A percentile compares a stretch with the other conserved stretches of the same genome.
Conservation (phyloP, 179 eudicot genomes). For the Beta macrorhiza region DNA sequence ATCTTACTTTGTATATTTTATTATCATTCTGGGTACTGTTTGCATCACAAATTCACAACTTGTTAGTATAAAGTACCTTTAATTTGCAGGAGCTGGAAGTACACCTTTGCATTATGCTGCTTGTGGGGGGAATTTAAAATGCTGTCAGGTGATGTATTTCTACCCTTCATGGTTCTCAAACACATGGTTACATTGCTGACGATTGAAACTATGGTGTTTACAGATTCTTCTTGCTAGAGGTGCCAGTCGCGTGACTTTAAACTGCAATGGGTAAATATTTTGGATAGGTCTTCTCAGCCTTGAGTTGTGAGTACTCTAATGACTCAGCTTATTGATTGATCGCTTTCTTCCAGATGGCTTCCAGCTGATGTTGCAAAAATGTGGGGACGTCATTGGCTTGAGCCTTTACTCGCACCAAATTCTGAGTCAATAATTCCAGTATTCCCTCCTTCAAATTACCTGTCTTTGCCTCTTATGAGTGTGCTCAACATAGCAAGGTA, state of each 20-base stretch:
- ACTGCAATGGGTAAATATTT: slow-evolving; percentile 79
- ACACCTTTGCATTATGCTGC: slow-evolving; percentile 99
- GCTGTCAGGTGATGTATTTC: slow-evolving; percentile 69
- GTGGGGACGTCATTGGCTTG: slow-evolving; percentile 99
- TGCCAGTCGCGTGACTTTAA: slow-evolving; percentile 74
- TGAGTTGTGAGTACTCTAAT: background rate
- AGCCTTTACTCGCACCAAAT: slow-evolving; percentile 68
- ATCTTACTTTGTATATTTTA: background rate
- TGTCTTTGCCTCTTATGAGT: slow-evolving; percentile 87
- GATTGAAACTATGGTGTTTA: slow-evolving; percentile 15
- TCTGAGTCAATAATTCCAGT: slow-evolving; percentile 57
- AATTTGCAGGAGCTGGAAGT: slow-evolving; percentile 82
- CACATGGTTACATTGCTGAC: slow-evolving; percentile 7
- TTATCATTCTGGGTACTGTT: background rate
- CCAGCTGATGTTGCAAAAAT: slow-evolving; percentile 89
- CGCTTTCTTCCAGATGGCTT: slow-evolving; percentile 66
- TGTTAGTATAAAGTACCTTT: background rate
- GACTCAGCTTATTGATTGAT: slow-evolving; percentile 10
- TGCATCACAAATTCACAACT: background rate
- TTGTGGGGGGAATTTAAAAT: slow-evolving; percentile 90
- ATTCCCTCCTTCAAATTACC: slow-evolving; percentile 75
- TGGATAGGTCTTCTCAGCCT: background rate
- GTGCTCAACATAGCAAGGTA: slow-evolving; percentile 91
- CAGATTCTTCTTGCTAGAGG: slow-evolving; percentile 92
- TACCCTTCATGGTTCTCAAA: background rate